Base-by-base conservation (phyloP, 2,329 filamentous ascomycete genomes). In the Remersonia thermophila region DNA sequence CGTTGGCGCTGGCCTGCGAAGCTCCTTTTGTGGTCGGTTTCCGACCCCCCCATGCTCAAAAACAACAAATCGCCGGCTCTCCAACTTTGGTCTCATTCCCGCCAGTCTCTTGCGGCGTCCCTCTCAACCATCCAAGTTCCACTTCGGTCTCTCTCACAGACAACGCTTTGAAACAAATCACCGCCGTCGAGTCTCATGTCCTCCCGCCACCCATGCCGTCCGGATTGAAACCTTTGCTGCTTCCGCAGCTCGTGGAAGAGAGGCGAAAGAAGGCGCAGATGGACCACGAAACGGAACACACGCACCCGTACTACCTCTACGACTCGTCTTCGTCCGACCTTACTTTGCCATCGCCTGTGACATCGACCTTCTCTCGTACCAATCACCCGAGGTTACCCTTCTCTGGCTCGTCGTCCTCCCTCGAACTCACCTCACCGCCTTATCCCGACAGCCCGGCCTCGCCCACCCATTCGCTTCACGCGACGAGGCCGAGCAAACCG, bases 331-430 rank as follows among this genome's bases (percentile, higher is more conserved):
- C 54, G 10, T 52, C 81, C 14, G 80, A 82, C 47, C 64, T 77
- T 46, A 72, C 75, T 10, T 78, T 80, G 14, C 80, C 80, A 33
- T 79, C 80, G 14, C 81, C 81, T 35, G 62, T 78, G 27, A 83
- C 80, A 29, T 79, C 81, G 15, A 82, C 77, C 13, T 83, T 81
- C 51, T 79, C 69, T 3, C 50, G 77, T 33, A 62, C 58, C 45
- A 67, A 67, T 4, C 69, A 75, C 44, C 51, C 71, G 31, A 23
- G 20, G 20, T 23, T 23, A 23, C 62, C 69, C 17, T 74, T 69
- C 44, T 67, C 71, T 0, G 89, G 83, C 60, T 91, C 85, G 0
- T 69, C 71, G 18, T 93, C 86, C 1, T 93, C 86, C 4, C 65
- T 84, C 38, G 79, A 82, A 38, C 67, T 83, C 7, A 62, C 71